Evolutionary conservation across 2,329 filamentous ascomycete species (phyloP).

Genomic region (Fusarium sp.): DNA sequence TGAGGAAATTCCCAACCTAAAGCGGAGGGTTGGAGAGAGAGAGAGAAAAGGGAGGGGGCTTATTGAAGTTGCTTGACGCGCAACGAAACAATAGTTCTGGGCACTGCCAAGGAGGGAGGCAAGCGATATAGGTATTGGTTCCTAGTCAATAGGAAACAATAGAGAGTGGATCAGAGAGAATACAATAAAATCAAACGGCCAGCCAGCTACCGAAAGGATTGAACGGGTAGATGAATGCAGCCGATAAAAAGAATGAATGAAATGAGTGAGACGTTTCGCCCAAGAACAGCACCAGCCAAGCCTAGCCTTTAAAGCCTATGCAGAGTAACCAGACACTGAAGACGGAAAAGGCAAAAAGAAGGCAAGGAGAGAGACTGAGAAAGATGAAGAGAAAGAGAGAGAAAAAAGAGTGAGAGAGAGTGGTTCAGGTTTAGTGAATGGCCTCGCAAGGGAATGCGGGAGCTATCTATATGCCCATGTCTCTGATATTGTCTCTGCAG

Average conservation of each 20-base stretch:
- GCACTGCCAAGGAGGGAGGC: slow-evolving; percentile 40
- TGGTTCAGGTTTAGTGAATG: slow-evolving; percentile 26
- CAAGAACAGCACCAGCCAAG: slow-evolving; percentile 15
- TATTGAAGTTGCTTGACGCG: slow-evolving; percentile 11
- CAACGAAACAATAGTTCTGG: slow-evolving; percentile 20
- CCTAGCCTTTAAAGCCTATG: not conserved
- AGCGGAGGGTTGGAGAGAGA: slow-evolving; percentile 29
- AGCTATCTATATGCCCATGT: slow-evolving; percentile 47
- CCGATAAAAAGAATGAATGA: slow-evolving; percentile 21
- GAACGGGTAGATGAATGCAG: slow-evolving; percentile 47
- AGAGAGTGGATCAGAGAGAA: slow-evolving; percentile 9
- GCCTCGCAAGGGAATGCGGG: slow-evolving; percentile 47
- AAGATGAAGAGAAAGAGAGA: not conserved
- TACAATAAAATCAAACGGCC: slow-evolving; percentile 32
- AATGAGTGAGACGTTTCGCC: slow-evolving; percentile 21
- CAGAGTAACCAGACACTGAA: slow-evolving; percentile 45
- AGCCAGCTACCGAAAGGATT: slow-evolving; percentile 54
- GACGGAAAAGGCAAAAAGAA: slow-evolving; percentile 27
- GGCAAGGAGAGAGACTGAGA: slow-evolving; percentile 3
- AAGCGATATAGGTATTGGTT: slow-evolving; percentile 29
- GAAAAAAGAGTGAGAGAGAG: slow-evolving; percentile 15
- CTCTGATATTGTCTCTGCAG: slow-evolving; percentile 29
- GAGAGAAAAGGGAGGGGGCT: slow-evolving; percentile 16
- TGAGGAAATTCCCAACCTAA: slow-evolving; percentile 28
- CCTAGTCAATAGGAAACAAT: slow-evolving; percentile 34